A percentile compares a stretch with the other conserved stretches of the same genome.
Conservation (phyloP, 129 eudicot species). For the Apium graveolens region DNA sequence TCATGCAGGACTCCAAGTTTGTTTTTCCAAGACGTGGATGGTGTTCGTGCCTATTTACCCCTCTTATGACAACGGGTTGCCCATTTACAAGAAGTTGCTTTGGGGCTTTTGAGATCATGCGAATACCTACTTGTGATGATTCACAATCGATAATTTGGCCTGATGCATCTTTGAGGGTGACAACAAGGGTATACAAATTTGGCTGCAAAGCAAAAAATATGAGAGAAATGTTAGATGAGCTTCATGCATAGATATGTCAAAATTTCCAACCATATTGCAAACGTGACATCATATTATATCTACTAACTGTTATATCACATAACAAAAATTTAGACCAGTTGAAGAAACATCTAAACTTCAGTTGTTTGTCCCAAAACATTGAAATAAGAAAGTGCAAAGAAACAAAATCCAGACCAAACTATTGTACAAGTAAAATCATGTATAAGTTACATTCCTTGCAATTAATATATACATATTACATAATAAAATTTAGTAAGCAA, state of each 20-base stretch:
- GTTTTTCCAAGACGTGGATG: conserved; percentile 96
- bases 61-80: conserved; percentile 77
- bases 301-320: not conserved
- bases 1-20: conserved; percentile 92
- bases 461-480: not conserved
- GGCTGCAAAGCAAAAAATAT: conserved; percentile 48
- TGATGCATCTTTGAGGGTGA: conserved; percentile 74
- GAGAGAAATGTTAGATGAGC: conserved; percentile 14
- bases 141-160: conserved; percentile 74
- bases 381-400: not conserved
- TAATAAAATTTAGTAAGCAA: not conserved
- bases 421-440: not conserved
- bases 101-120: conserved; percentile 71
- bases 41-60: conserved; percentile 97
- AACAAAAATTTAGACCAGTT: not conserved
- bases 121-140: conserved; percentile 88
- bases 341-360: not conserved
- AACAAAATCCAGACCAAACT: not conserved
- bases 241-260: not conserved
- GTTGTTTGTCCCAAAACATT: not conserved
- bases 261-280: not conserved
- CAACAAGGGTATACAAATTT: conserved; percentile 74
- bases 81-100: conserved; percentile 95
- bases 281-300: not conserved
- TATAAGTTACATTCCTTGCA: not conserved